Evolutionary conservation across 1,139 yeast species (phyloP), one percentile per base, ranked within the genome.

Genomic region (Taphrina communis): DNA sequence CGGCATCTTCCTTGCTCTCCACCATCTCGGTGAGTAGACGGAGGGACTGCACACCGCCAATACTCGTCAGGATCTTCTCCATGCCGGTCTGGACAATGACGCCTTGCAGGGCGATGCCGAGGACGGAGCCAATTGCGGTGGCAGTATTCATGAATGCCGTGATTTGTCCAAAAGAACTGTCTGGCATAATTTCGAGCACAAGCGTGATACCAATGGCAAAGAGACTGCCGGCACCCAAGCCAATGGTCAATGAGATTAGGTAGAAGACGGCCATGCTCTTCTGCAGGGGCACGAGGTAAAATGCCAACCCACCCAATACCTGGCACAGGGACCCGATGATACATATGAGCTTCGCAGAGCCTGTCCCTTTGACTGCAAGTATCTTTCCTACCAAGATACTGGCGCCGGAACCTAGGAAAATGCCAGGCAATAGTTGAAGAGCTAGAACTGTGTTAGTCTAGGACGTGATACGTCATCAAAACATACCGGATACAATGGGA

Each of bases 201-300:
- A 63, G 60, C 7, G 67, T 48, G 25, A 63, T 53, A 35, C 67
- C 67, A 25, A 63, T 51, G 14, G 61, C 46, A 21, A 55, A 63
- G 2, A 50, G 31, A 42, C 44, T 14, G 48, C 67, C 67, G 36
- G 61, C 61, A 21, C 67, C 67, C 11, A 63, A 36, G 11, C 59
- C 41, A 6, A 42, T 31, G 8, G 46, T 35, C 44, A 53, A 41
- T 6, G 42, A 25, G 38, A 38, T 21, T 9, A 55, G 17, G 39
- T 63, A 57, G 42, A 48, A 53, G 17, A 12, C 59, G 12, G 41
- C 25, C 44, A 48, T 48, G 19, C 19, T 35, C 19, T 35, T 44
- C 41, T 44, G 36, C 39, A 35, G 6, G 6, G 46, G 44, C 17
- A 44, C 31, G 41, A 48, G 36, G 21, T 44, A 63, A 31, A 63